Percentiles rank a stretch among this genome's conserved stretches.
These are phyloP conservation scores for Scedosporium aurantiacum DNA, from an alignment of 2,329 filamentous ascomycete genomes.

Conservation along the genomic window DNA sequence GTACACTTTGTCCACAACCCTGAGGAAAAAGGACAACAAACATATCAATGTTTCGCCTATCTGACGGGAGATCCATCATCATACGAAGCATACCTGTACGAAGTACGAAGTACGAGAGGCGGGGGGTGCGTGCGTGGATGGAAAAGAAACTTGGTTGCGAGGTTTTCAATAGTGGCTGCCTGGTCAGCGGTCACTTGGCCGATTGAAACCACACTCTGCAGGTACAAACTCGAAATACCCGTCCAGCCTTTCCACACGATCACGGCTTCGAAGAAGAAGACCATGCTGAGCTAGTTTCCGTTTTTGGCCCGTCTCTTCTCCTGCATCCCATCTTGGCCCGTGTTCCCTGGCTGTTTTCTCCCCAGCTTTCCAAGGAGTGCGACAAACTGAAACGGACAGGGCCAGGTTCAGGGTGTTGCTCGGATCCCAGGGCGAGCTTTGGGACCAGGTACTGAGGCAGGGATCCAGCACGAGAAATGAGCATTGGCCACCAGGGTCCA, in stretches of 20 bases:
- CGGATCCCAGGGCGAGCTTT: background rate
- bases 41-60: background rate
- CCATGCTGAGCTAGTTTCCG: background rate
- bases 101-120: too few species aligned
- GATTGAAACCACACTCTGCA: background rate
- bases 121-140: too few species aligned
- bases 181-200: background rate
- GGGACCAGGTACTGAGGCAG: background rate
- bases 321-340: background rate
- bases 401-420: background rate
- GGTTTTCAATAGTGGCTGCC: background rate
- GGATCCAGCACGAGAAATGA: background rate
- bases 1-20: background rate
- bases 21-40: background rate
- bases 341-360: background rate
- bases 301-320: background rate
- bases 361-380: background rate
- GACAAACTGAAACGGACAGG: background rate
- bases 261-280: background rate
- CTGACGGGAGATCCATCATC: too few species aligned
- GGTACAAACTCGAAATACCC: background rate
- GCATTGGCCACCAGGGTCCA: background rate
- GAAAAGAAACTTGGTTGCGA: background rate
- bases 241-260: background rate
- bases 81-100: too few species aligned